These are phyloP conservation scores for Trametes punicea DNA, from an alignment of 768 basidiomycete species.

Conservation along the genomic window DNA sequence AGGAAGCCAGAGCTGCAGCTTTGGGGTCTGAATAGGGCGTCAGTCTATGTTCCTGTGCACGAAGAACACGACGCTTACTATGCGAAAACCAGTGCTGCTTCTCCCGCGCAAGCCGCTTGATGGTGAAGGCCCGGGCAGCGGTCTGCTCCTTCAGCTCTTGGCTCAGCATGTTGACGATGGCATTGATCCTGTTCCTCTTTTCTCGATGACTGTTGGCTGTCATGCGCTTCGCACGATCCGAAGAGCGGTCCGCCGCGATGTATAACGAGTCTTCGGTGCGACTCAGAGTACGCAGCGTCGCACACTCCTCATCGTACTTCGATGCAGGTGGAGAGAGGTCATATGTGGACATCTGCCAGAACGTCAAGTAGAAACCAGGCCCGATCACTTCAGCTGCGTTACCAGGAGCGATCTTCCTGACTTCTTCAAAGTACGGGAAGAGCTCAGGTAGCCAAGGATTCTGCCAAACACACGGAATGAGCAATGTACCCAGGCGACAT, in stretches of 20 bases:
- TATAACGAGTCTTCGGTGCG: slow-evolving; percentile 66
- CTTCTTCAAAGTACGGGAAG: slow-evolving; percentile 67
- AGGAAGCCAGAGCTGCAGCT: slow-evolving; percentile 49
- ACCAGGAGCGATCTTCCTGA: slow-evolving; percentile 67
- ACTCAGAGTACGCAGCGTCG: slow-evolving; percentile 55
- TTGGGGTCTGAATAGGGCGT: slow-evolving; percentile 36
- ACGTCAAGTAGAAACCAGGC: slow-evolving; percentile 89
- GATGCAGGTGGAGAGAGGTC: slow-evolving; percentile 77
- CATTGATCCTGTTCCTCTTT: slow-evolving; percentile 63
- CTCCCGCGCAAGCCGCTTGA: slow-evolving; percentile 74
- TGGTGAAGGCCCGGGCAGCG: slow-evolving; percentile 64
- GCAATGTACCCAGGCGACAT: neutral
- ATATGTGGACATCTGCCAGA: slow-evolving; percentile 94
- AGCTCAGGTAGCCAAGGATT: slow-evolving; percentile 81
- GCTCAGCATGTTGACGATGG: slow-evolving; percentile 54
- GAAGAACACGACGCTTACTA: slow-evolving; percentile 35
- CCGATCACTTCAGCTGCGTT: slow-evolving; percentile 65
- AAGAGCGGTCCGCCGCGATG: slow-evolving; percentile 65
- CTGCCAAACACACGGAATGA: slow-evolving; percentile 33
- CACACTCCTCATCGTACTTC: slow-evolving; percentile 78
- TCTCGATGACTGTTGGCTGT: slow-evolving; percentile 56
- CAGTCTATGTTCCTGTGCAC: neutral
- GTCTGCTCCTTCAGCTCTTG: slow-evolving; percentile 78
- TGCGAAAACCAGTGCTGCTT: slow-evolving; percentile 83
- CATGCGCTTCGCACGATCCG: slow-evolving; percentile 57